Evolutionary conservation across 2,329 filamentous ascomycete genomes (phyloP).

Genomic region (Lachnellula hyalina): DNA sequence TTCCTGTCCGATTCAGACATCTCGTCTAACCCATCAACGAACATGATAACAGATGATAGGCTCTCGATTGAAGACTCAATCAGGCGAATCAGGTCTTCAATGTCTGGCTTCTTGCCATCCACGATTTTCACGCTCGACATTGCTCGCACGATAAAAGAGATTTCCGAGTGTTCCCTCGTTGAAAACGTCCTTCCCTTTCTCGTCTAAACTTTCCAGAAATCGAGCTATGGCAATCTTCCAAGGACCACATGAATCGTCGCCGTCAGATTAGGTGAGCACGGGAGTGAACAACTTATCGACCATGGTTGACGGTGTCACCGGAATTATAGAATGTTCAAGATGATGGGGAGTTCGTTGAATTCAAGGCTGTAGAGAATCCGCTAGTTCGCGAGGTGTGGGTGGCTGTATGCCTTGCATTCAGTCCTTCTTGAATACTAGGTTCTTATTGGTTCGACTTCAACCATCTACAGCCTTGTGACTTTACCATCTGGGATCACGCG

Average conservation of each 20-base stretch:
- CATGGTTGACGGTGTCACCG: neutral
- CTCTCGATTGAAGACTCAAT: neutral
- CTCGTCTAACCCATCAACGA: constrained; percentile 5
- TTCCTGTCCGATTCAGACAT: neutral
- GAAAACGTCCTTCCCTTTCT: constrained; percentile 7
- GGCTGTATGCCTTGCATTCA: neutral
- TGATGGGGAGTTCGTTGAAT: neutral
- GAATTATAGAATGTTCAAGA: neutral
- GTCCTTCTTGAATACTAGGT: neutral
- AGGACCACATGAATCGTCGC: neutral
- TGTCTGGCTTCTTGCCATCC: neutral
- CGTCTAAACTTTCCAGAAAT: constrained; percentile 12
- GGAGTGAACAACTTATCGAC: neutral
- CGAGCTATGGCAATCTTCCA: constrained; percentile 12
- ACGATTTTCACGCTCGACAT: constrained; percentile 7
- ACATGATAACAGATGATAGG: neutral
- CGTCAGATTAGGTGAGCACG: neutral
- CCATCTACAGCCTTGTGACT: neutral
- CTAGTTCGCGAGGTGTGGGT: neutral
- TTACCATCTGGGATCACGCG: neutral
- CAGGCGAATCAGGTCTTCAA: neutral
- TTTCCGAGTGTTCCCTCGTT: constrained; percentile 15
- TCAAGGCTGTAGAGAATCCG: neutral
- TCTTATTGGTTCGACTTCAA: neutral
- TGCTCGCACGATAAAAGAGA: constrained; percentile 11